Evolutionary conservation across 2,329 filamentous ascomycete species (phyloP), one percentile per base, ranked within the genome.

Genomic region (Trichoderma koningii): DNA sequence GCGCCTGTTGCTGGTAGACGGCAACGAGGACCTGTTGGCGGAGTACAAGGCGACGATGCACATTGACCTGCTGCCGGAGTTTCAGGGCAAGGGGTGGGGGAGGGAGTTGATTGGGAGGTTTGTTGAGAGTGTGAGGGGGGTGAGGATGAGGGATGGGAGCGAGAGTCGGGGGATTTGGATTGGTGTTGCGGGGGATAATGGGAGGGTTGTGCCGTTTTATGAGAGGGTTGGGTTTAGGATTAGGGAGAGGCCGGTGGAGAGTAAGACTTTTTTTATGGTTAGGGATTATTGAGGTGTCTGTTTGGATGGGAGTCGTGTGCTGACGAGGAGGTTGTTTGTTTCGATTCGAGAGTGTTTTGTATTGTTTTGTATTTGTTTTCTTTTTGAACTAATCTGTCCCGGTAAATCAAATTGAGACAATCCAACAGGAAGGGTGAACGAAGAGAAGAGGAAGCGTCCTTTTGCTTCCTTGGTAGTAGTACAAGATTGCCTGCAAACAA

Each of bases 161-260:
- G 65, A 12, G 55, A 65, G 63, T 19, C 74, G 69, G 67, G 81
- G 81, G 3, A 73, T 81, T 21, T 78, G 79, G 66, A 75, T 83
- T 38, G 80, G 80, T 3, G 74, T 83, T 7, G 75, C 76, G 14
- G 76, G 72, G 28, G 81, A 83, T 71, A 83, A 83, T 69, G 73
- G 68, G 6, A 78, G 79, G 73, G 82, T 83, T 15, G 77, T 84
- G 50, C 69, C 71, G 51, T 83, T 83, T 68, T 83, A 83, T 68
- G 77, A 82, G 71, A 78, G 71, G 71, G 68, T 80, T 66, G 82
- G 80, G 42, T 83, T 83, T 66, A 72, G 73, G 64, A 70, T 80
- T 9, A 71, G 75, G 67, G 72, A 74, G 5, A 75, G 76, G 2
- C 76, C 74, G 4, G 73, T 75, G 55, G 72, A 70, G 66, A 74